Evolutionary conservation across 2,329 filamentous ascomycete species (phyloP).

Genomic region (Aspergillus floridensis): DNA sequence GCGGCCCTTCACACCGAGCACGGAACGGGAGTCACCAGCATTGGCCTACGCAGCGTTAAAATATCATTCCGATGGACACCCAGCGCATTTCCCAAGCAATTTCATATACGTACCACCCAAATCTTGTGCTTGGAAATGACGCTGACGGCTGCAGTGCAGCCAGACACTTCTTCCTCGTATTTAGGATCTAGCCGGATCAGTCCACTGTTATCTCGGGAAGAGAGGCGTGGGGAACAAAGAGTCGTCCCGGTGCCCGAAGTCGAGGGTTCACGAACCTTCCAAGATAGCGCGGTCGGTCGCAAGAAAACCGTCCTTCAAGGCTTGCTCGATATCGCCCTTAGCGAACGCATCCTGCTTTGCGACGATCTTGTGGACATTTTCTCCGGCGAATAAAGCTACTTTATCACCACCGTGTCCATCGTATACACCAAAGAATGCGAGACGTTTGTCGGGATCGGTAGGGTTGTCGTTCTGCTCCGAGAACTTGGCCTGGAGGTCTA

Average conservation of each 20-base stretch:
- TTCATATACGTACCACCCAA: slow-evolving; percentile 72
- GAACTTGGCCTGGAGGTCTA: slow-evolving; percentile 72
- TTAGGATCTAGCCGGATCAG: slow-evolving; percentile 68
- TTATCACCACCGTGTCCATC: slow-evolving; percentile 97
- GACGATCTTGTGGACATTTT: slow-evolving; percentile 90
- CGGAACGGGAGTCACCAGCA: slow-evolving; percentile 91
- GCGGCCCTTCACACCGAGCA: slow-evolving; percentile 92
- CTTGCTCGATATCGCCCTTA: slow-evolving; percentile 86
- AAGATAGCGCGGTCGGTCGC: slow-evolving; percentile 94
- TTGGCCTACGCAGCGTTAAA: slow-evolving; percentile 67
- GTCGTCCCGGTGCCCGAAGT: not conserved
- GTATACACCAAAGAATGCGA: slow-evolving; percentile 97
- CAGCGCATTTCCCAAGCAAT: not conserved
- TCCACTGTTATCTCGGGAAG: slow-evolving; percentile 7
- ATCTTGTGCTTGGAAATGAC: slow-evolving; percentile 89
- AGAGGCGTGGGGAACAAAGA: not conserved
- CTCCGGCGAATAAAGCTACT: slow-evolving; percentile 87
- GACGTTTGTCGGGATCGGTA: slow-evolving; percentile 65
- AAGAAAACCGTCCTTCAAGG: slow-evolving; percentile 93
- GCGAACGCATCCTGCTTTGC: slow-evolving; percentile 93
- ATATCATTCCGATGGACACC: slow-evolving; percentile 14
- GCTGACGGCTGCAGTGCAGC: slow-evolving; percentile 91
- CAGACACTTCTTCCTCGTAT: slow-evolving; percentile 97
- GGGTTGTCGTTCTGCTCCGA: slow-evolving; percentile 53
- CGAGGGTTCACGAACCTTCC: slow-evolving; percentile 64